Conservation (phyloP, 2,329 filamentous ascomycete genomes). For the Xylariaceae sp. region DNA sequence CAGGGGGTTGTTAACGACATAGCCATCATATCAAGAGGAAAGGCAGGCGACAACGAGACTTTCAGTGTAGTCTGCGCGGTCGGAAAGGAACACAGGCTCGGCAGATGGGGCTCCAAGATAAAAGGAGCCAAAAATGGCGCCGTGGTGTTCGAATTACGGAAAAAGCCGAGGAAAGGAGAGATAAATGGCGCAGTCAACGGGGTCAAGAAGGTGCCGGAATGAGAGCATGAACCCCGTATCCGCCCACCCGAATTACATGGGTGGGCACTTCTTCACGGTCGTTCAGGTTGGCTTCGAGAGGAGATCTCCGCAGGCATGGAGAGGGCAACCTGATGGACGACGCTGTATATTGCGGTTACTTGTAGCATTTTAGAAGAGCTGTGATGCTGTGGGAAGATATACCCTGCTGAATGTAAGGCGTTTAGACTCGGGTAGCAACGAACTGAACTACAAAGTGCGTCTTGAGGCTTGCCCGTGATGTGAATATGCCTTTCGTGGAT, state of each 20-base stretch:
- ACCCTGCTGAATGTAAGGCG: neutral
- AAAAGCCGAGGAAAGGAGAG: slow-evolving; percentile 6
- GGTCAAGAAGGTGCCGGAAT: neutral
- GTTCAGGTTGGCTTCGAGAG: too few relatives aligned
- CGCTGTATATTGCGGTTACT: neutral
- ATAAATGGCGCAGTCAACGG: neutral
- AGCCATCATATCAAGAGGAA: slow-evolving; percentile 75
- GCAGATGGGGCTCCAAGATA: slow-evolving; percentile 66
- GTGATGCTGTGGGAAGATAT: neutral
- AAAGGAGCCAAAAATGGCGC: slow-evolving; percentile 70
- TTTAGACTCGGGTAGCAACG: neutral
- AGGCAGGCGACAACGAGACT: slow-evolving; percentile 66
- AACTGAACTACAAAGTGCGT: neutral
- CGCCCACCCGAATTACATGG: neutral
- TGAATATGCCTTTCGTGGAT: too few relatives aligned
- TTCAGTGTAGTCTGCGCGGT: slow-evolving; percentile 82
- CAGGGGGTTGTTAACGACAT: slow-evolving; percentile 86
- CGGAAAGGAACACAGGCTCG: slow-evolving; percentile 80
- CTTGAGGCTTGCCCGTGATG: too few relatives aligned
- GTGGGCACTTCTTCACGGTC: neutral
- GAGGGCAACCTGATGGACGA: neutral
- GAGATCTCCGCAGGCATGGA: too few relatives aligned
- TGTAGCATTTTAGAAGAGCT: neutral
- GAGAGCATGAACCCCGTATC: neutral
- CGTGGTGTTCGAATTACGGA: slow-evolving; percentile 74